Evolutionary conservation across 1,284 basidiomycete genomes (phyloP).

Genomic region (Microbotryum saponariae): DNA sequence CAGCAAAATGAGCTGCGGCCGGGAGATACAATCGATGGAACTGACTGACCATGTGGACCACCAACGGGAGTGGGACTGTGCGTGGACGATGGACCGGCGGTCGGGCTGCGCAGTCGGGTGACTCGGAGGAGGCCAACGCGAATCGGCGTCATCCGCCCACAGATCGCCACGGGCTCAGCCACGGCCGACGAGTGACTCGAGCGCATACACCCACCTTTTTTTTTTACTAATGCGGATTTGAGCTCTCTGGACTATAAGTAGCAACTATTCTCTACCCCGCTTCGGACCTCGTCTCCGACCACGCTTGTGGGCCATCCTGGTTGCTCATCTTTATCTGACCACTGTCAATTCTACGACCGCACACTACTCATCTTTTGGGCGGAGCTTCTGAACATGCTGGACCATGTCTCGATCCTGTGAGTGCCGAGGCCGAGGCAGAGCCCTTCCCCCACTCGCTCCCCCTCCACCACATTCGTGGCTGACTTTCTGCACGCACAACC

Average conservation of each 20-base stretch:
- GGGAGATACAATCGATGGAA: not conserved
- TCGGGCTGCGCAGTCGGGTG: not conserved
- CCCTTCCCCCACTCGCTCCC: too few species aligned
- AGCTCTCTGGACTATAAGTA: too few species aligned
- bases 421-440: too few species aligned
- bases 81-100: not conserved
- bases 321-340: too few species aligned
- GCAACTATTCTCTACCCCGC: not conserved
- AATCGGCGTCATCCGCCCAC: constrained; percentile 1
- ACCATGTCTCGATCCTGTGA: too few species aligned
- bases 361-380: too few species aligned
- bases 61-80: not conserved
- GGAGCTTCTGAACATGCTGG: too few species aligned
- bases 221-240: not conserved
- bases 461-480: too few species aligned
- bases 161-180: too few species aligned
- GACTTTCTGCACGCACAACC: too few species aligned
- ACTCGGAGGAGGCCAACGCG: not conserved
- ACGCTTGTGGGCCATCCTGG: not conserved
- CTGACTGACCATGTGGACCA: not conserved
- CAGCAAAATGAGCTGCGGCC: not conserved
- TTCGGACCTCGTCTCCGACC: too few species aligned
- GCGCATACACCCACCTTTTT: not conserved
- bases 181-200: not conserved
- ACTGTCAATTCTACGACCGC: too few species aligned